These are phyloP conservation scores for Eucalyptus marginata DNA, from an alignment of 345 rosid genomes.

Conservation along the genomic window DNA sequence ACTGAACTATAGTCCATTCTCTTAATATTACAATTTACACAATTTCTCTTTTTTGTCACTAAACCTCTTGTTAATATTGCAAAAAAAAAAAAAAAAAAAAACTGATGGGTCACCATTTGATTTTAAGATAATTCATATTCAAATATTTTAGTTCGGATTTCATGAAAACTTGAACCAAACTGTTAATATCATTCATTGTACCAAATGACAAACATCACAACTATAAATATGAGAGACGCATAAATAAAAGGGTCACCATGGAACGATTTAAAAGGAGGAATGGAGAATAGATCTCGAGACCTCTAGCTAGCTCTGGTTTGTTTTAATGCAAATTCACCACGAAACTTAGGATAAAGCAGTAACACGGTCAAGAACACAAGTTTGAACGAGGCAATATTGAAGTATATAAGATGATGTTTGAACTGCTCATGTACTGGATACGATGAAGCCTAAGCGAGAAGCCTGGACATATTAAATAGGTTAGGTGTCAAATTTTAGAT, in stretches of 20 bases:
- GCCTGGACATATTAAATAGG: not conserved
- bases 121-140: not conserved
- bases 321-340: not conserved
- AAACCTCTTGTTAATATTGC: not conserved
- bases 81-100: too few species aligned
- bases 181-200: not conserved
- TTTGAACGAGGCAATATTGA: not conserved
- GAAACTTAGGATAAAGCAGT: not conserved
- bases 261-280: not conserved
- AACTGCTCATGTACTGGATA: not conserved
- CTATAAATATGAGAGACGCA: not conserved
- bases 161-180: not conserved
- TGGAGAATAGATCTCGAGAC: not conserved
- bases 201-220: not conserved
- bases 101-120: not conserved
- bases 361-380: rapidly evolving
- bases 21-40: not conserved
- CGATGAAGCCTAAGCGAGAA: not conserved
- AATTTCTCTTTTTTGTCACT: not conserved
- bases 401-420: rapidly evolving
- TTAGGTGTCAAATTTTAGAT: not conserved
- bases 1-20: not conserved
- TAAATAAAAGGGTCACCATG: not conserved
- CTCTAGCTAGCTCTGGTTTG: not conserved
- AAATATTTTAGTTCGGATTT: too few species aligned